Percentiles rank a stretch among this genome's conserved stretches.
Conservation (phyloP, 2,329 filamentous ascomycete species). For the Penicillium hesseltinei region DNA sequence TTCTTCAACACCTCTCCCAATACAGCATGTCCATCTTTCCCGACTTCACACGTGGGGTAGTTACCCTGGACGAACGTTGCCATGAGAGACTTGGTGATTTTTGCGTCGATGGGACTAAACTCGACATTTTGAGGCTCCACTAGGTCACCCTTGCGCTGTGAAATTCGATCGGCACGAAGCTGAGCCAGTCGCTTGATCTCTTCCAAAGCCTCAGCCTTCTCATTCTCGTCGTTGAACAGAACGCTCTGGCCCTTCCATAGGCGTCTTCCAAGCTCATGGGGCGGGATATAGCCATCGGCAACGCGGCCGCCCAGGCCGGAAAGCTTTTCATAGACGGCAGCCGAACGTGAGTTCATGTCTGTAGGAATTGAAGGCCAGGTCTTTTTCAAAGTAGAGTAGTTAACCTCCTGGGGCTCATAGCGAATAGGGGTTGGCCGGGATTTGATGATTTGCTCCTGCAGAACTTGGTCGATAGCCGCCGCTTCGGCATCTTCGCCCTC, state of each 20-base stretch:
- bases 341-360: slow-evolving; percentile 26
- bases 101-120: slow-evolving; percentile 28
- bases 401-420: slow-evolving; percentile 36
- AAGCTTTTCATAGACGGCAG: slow-evolving; percentile 37
- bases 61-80: slow-evolving; percentile 34
- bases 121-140: slow-evolving; percentile 34
- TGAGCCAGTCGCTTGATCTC: slow-evolving; percentile 37
- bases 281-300: slow-evolving; percentile 36
- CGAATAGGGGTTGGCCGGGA: slow-evolving; percentile 32
- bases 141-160: slow-evolving; percentile 38
- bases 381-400: slow-evolving; percentile 32
- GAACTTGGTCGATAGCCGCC: slow-evolving; percentile 30
- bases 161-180: slow-evolving; percentile 34
- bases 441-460: slow-evolving; percentile 31
- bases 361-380: slow-evolving; percentile 44
- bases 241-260: slow-evolving; percentile 40
- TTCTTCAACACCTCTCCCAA: slow-evolving; percentile 36
- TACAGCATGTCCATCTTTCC: slow-evolving; percentile 26
- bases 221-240: slow-evolving; percentile 37
- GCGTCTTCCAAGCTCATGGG: slow-evolving; percentile 38
- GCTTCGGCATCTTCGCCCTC: slow-evolving; percentile 23
- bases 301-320: slow-evolving; percentile 35
- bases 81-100: slow-evolving; percentile 31
- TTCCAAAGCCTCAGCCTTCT: slow-evolving; percentile 37
- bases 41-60: slow-evolving; percentile 27